Evolutionary conservation across 139 green algal species (phyloP).

Genomic region (Chlamydomonas sp.): DNA sequence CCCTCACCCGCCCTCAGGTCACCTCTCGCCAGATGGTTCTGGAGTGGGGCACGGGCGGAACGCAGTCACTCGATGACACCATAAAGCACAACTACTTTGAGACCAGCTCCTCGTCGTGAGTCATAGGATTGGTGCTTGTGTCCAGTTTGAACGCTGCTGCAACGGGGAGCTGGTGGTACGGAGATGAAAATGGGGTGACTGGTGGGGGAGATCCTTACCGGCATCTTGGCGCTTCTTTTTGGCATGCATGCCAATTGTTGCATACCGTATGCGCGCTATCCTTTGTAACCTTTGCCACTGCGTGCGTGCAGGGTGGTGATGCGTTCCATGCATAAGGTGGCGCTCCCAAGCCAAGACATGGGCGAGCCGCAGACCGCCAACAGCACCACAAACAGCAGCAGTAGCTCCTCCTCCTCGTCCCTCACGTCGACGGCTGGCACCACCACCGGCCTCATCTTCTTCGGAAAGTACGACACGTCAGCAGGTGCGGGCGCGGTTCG

Average conservation of each 20-base stretch:
- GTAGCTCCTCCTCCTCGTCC: not conserved
- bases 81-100: slow-evolving; percentile 7
- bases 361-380: not conserved
- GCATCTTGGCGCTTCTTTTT: too few relatives aligned
- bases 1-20: not conserved
- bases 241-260: too few relatives aligned
- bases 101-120: not conserved
- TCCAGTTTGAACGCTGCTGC: too few relatives aligned
- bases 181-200: too few relatives aligned
- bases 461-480: slow-evolving; percentile 22
- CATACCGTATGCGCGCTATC: too few relatives aligned
- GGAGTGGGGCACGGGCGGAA: not conserved
- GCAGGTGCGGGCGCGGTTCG: not conserved
- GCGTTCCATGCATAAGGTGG: not conserved
- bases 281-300: too few relatives aligned
- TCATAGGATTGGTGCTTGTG: too few relatives aligned
- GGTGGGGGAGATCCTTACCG: too few relatives aligned
- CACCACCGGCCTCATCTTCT: slow-evolving; percentile 6
- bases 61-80: not conserved
- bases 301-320: not conserved
- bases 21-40: slow-evolving; percentile 2
- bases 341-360: not conserved
- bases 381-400: not conserved
- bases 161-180: too few relatives aligned
- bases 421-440: too few relatives aligned